phyloP scores from a whole-genome alignment of 1,139 yeast genomes.

The Blastobotrys aristatus region DNA sequence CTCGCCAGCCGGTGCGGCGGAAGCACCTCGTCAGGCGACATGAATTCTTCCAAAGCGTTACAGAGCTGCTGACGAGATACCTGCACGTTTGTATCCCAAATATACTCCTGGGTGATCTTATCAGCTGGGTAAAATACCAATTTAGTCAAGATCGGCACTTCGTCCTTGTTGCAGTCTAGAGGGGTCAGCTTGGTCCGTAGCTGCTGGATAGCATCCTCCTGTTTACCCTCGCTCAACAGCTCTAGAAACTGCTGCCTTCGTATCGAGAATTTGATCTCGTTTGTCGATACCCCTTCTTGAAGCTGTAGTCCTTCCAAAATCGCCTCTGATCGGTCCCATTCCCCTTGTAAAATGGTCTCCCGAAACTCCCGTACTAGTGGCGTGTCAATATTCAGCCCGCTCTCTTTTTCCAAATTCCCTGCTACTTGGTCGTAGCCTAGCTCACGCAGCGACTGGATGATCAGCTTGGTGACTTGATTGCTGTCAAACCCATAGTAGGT shows the following conservation, averaged over 20 bases:
- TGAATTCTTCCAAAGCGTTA: constrained; percentile 40
- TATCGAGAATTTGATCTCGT: constrained; percentile 28
- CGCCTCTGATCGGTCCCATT: constrained; percentile 40
- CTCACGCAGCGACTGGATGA: constrained; percentile 47
- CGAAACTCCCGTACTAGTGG: constrained; percentile 41
- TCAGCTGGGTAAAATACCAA: neutral
- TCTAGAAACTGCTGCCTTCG: constrained; percentile 35
- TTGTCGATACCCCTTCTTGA: constrained; percentile 11
- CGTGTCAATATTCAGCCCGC: constrained; percentile 38
- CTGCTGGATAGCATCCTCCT: constrained; percentile 39
- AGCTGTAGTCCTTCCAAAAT: constrained; percentile 21
- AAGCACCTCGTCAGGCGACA: constrained; percentile 50
- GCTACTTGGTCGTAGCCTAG: constrained; percentile 44
- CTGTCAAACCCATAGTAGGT: constrained; percentile 30
- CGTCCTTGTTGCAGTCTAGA: constrained; percentile 22
- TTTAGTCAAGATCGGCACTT: constrained; percentile 20
- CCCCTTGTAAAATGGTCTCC: constrained; percentile 38
- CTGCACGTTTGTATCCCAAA: constrained; percentile 16
- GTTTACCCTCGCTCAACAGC: constrained; percentile 16
- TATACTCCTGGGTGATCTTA: neutral
- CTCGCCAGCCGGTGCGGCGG: constrained; percentile 49
- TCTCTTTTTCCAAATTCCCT: constrained; percentile 37
- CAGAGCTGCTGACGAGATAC: constrained; percentile 42
- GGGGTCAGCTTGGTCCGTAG: constrained; percentile 34
- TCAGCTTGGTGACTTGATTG: constrained; percentile 44